Evolutionary conservation across 805 yeast genomes (phyloP), one percentile per base, ranked within the genome.

Genomic region (Priceomyces carsonii): DNA sequence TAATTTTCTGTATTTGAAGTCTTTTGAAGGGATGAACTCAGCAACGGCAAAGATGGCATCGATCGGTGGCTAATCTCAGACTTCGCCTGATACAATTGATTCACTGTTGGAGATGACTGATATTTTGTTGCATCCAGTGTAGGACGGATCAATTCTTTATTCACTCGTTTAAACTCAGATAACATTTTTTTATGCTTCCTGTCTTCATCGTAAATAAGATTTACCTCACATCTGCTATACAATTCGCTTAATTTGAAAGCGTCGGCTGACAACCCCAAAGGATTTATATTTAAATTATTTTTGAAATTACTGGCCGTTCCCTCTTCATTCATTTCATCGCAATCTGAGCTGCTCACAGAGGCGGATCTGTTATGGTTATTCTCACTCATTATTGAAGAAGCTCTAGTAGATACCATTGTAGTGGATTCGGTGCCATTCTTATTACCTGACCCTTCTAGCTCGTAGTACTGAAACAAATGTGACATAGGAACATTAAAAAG

Each of bases 401-500:
- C 59, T 37, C 77, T 55, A 1, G 70, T 65, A 1, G 70, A 57
- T n/a, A 56, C 61, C 29, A 15, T 15, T 6, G 29, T 26, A 0
- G 76, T 70, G n/a, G n/a, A n/a, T n/a, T n/a, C n/a, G n/a, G n/a
- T n/a, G n/a, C n/a, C n/a, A n/a, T n/a, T n/a, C n/a, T n/a, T n/a
- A n/a, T n/a, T n/a, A n/a, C n/a, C n/a, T n/a, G n/a, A n/a, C n/a
- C n/a, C n/a, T n/a, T n/a, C n/a, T n/a, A n/a, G n/a, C n/a, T n/a
- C n/a, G n/a, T n/a, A n/a, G n/a, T n/a, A n/a, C n/a, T n/a, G n/a
- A n/a, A n/a, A n/a, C n/a, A n/a, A n/a, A n/a, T 77, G 80, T 0
- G 84, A 70, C 34, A 78, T 57, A 3, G 89, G 89, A 13, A 82
- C 84, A 46, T 82, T 81, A 57, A 65, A 82, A 39, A 81, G 73